Evolutionary conservation across 352 stramenopile genomes (phyloP).

Genomic region (Phytophthora sp.): DNA sequence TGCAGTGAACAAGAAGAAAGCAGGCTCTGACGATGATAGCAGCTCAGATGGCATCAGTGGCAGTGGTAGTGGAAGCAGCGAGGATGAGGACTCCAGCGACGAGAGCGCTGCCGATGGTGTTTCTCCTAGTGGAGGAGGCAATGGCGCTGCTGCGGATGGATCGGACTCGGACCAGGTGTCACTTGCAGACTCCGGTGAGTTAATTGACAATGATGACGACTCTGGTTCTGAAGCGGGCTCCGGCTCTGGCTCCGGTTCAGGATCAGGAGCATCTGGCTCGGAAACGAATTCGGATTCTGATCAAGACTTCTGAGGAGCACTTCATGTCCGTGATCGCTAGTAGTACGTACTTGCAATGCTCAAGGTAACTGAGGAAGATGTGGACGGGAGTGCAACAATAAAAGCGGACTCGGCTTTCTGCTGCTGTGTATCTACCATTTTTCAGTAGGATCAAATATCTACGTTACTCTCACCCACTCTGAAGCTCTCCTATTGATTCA

Average conservation of each 20-base stretch:
- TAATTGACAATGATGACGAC: conserved; percentile 88
- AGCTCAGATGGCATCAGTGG: conserved; percentile 53
- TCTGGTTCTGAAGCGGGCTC: conserved; percentile 55
- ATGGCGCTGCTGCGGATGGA: conserved; percentile 21
- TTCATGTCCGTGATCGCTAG: neutral
- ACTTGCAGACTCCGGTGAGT: conserved; percentile 78
- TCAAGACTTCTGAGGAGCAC: conserved; percentile 67
- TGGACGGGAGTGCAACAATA: too few species aligned
- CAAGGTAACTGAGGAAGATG: neutral
- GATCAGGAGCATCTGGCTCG: conserved; percentile 65
- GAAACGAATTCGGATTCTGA: conserved; percentile 84
- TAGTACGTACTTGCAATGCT: neutral
- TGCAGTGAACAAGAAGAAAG: conserved; percentile 44
- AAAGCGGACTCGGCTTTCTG: too few species aligned
- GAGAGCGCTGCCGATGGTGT: conserved; percentile 40
- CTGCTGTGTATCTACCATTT: too few species aligned
- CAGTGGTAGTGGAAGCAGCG: conserved; percentile 40
- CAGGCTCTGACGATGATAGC: conserved; percentile 46
- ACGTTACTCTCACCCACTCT: too few species aligned
- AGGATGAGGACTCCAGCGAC: conserved; percentile 61
- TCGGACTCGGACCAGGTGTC: conserved; percentile 87
- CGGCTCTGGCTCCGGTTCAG: conserved; percentile 55
- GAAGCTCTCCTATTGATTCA: too few species aligned
- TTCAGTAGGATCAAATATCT: too few species aligned
- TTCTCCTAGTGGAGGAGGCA: conserved; percentile 9